Base-by-base conservation (phyloP, 2,329 filamentous ascomycete genomes). In the Cercospora berteroae region DNA sequence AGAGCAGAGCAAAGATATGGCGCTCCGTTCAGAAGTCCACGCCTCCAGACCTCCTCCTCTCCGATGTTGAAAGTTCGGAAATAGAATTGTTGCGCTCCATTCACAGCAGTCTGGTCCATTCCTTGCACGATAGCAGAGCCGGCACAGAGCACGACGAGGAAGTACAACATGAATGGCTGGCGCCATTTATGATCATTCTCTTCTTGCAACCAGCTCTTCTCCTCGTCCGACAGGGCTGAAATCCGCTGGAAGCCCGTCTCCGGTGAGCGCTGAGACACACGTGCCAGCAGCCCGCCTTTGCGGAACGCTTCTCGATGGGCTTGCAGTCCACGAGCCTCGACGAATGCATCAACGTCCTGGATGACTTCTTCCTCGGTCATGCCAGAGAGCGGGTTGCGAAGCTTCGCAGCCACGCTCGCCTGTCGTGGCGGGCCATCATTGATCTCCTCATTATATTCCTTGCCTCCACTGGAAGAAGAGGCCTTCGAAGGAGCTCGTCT, bases 171-270 rank as follows among this genome's bases (percentile, higher is more conserved):
- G 82, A 67, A 88, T 75, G 69, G 92, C 87, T 93, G 90, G 5
- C 84, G 85, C 90, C 90, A 93, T 68, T 87, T 88, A 74, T 90
- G 84, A 0, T 84, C 85, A 48, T 85, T 83, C 74, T 93, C 90
- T 18, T 84, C 82, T 10, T 84, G 81, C 44, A 93, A 78, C 5
- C 86, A 81, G 2, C 82, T 79, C 48, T 82, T 83, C 75, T 93
- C 90, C 10, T 85, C 82, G 0, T 83, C 80, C 0, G 83, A 88
- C 59, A 91, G 80, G 6, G 83, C 85, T 5, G 69, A 67, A 27
- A 74, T 67, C 8, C 66, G 60, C 42, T 73, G 70, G 39, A 72
- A 73, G 3, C 71, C 72, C 31, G 70, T 70, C 4, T 72, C 67
- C 9, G 61, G 61, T 7, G 61, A 64, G 18, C 70, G 73, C 25